Conservation (phyloP, 441 rosid species). For the Flueggea neowawraea region DNA sequence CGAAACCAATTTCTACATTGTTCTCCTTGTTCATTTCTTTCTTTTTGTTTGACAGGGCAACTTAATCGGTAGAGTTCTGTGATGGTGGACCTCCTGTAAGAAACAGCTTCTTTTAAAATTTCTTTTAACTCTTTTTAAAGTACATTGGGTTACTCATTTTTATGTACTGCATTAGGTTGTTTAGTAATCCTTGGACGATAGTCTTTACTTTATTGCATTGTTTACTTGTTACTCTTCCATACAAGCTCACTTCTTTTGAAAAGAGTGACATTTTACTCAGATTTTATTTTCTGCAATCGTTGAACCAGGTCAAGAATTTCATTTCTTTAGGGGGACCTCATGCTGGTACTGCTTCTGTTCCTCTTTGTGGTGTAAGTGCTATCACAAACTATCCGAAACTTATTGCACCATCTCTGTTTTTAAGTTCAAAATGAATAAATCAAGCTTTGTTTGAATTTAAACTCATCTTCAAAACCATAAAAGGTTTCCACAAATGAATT, state of each 20-base stretch:
- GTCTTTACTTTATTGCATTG: too few relatives aligned
- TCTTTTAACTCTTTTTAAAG: background rate
- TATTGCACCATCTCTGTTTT: too few relatives aligned
- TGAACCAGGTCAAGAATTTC: slow-evolving; percentile 59
- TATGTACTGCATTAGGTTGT: too few relatives aligned
- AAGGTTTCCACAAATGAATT: too few relatives aligned
- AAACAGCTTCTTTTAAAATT: background rate
- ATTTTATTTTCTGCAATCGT: background rate
- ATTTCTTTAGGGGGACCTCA: slow-evolving; percentile 91
- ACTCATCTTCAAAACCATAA: too few relatives aligned
- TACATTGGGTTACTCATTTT: too few relatives aligned
- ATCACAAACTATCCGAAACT: background rate
- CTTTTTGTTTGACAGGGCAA: slow-evolving; percentile 58
- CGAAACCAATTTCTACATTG: background rate
- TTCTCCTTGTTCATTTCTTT: background rate
- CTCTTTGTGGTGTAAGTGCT: slow-evolving; percentile 74
- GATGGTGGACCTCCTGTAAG: slow-evolving; percentile 79
- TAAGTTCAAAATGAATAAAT: too few relatives aligned
- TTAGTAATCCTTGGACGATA: too few relatives aligned
- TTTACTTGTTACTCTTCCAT: too few relatives aligned
- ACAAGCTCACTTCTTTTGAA: background rate
- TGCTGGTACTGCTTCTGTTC: slow-evolving; percentile 90
- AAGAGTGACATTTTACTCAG: background rate
- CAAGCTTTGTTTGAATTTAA: too few relatives aligned
- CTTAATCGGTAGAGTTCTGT: slow-evolving; percentile 81